Conservation (phyloP, 2,329 filamentous ascomycete genomes). For the Alternaria conjuncta region DNA sequence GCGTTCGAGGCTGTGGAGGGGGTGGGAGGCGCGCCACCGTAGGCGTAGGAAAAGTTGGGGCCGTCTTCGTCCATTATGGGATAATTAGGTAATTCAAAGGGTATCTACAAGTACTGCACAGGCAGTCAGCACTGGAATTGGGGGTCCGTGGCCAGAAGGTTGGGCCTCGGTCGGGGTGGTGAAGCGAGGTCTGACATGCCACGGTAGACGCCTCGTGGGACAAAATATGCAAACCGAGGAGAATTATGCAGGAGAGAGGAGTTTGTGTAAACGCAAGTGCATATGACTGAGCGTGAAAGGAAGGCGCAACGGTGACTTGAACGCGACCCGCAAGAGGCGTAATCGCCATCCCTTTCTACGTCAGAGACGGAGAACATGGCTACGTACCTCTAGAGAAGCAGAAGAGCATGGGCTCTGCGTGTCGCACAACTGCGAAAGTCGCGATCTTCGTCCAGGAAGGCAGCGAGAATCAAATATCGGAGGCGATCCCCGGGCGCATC, state of each 20-base stretch:
- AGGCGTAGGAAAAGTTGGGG: slow-evolving; percentile 52
- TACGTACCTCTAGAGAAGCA: slow-evolving; percentile 46
- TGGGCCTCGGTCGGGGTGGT: slow-evolving; percentile 18
- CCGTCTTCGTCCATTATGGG: slow-evolving; percentile 45
- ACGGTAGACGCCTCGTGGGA: slow-evolving; percentile 6
- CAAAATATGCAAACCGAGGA: not conserved
- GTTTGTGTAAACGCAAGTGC: not conserved
- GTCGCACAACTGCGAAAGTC: slow-evolving; percentile 8
- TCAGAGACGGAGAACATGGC: slow-evolving; percentile 2
- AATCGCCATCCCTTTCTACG: slow-evolving; percentile 34
- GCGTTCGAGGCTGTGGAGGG: slow-evolving; percentile 42
- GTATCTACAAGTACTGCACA: slow-evolving; percentile 44
- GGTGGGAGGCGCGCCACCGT: slow-evolving; percentile 30
- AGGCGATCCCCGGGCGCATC: slow-evolving; percentile 30
- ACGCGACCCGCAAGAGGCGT: slow-evolving; percentile 8
- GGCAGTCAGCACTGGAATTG: slow-evolving; percentile 30
- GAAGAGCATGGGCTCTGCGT: slow-evolving; percentile 22
- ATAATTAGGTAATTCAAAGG: slow-evolving; percentile 36
- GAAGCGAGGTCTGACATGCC: slow-evolving; percentile 1
- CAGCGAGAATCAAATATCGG: slow-evolving; percentile 27
- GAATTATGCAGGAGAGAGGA: not conserved
- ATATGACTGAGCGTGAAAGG: not conserved
- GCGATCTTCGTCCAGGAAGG: slow-evolving; percentile 12
- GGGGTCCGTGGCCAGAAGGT: not conserved
- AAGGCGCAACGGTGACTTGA: slow-evolving; percentile 2